Evolutionary conservation across 2,329 filamentous ascomycete genomes (phyloP).

Genomic region (Aureobasidium sp.): DNA sequence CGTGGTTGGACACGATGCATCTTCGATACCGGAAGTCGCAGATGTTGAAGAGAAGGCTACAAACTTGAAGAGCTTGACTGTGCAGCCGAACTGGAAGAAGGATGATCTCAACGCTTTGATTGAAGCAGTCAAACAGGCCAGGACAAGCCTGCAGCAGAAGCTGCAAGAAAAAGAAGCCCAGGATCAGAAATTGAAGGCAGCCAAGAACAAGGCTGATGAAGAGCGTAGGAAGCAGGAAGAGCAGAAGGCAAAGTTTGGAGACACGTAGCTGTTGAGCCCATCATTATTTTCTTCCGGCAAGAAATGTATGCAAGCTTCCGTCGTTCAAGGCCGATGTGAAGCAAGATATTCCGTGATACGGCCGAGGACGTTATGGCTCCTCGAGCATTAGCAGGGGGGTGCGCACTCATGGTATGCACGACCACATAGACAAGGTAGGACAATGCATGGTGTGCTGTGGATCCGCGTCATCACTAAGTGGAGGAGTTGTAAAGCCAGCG

Average conservation of each 20-base stretch:
- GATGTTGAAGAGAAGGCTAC: slow-evolving; percentile 20
- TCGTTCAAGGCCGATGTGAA: background rate
- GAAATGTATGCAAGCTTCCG: background rate
- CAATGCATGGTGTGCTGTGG: background rate
- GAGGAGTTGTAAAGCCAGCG: background rate
- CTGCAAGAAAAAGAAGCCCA: slow-evolving; percentile 14
- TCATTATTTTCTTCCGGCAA: background rate
- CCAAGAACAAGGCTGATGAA: slow-evolving; percentile 12
- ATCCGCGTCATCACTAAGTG: background rate
- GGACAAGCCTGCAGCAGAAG: slow-evolving; percentile 19
- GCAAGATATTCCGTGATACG: background rate
- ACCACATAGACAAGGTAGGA: slow-evolving; percentile 3
- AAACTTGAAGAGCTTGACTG: slow-evolving; percentile 23
- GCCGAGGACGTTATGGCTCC: background rate
- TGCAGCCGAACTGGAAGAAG: slow-evolving; percentile 26
- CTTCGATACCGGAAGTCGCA: slow-evolving; percentile 17
- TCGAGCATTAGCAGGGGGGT: background rate
- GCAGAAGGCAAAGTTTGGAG: slow-evolving; percentile 5
- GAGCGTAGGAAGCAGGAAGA: slow-evolving; percentile 13
- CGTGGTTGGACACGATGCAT: slow-evolving; percentile 18
- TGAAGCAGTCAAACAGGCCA: slow-evolving; percentile 22
- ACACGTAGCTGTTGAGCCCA: background rate
- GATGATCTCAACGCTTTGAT: slow-evolving; percentile 23
- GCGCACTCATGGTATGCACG: background rate
- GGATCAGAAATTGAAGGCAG: slow-evolving; percentile 13